Conservation (phyloP, 257 asterid genomes). For the Eucommia ulmoides region DNA sequence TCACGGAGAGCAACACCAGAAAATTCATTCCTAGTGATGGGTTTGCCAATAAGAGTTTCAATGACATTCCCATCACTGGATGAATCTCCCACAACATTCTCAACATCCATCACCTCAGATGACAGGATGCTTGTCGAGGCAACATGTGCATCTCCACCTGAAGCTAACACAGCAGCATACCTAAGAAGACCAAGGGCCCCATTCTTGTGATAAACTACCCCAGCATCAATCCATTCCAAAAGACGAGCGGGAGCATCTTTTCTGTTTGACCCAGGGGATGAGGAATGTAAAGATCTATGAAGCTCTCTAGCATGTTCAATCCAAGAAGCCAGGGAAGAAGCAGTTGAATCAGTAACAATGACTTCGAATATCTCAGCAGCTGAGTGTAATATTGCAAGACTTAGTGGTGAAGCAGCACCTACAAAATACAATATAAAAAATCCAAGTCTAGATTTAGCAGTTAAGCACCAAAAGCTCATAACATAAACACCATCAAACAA, state of each 20-base stretch:
- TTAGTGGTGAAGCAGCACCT: conserved; percentile 55
- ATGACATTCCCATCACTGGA: conserved; percentile 73
- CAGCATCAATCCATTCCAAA: conserved; percentile 94
- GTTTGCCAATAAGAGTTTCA: conserved; percentile 83
- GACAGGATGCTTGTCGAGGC: conserved; percentile 77
- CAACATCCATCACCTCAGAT: conserved; percentile 91
- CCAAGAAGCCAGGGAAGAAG: conserved; percentile 79
- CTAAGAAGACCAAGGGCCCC: conserved; percentile 69
- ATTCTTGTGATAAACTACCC: conserved; percentile 88
- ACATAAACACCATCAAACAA: too few species aligned
- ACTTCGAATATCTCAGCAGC: conserved; percentile 89
- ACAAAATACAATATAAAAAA: too few species aligned
- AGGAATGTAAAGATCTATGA: conserved; percentile 45
- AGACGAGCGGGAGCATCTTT: conserved; percentile 96
- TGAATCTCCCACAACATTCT: conserved; percentile 77
- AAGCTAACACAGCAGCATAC: conserved; percentile 72
- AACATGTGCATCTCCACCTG: conserved; percentile 94
- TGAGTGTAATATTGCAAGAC: conserved; percentile 76
- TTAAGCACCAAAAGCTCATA: too few species aligned
- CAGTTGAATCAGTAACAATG: conserved; percentile 72
- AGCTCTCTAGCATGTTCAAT: conserved; percentile 64
- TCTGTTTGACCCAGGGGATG: conserved; percentile 70
- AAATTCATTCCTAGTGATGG: conserved; percentile 87
- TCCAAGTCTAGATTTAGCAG: too few species aligned
- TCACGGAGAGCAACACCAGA: conserved; percentile 83